Evolutionary conservation across 345 rosid species (phyloP).

Genomic region (Balakata baccata): DNA sequence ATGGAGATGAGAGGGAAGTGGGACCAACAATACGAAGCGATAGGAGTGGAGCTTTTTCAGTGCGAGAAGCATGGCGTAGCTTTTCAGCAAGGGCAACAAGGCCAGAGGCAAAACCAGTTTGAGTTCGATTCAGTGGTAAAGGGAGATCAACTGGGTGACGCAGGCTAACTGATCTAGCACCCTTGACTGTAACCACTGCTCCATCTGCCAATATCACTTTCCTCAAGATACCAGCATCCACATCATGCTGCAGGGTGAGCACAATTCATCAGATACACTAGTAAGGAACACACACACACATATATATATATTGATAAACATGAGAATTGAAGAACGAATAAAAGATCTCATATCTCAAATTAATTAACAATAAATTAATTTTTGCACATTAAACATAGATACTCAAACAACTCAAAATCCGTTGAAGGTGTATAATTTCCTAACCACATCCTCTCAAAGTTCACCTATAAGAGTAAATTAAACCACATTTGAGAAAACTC

Average conservation of each 20-base stretch:
- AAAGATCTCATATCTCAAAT: not conserved
- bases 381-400: too few species aligned
- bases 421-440: too few species aligned
- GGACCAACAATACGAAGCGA: conserved; percentile 94
- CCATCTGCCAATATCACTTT: conserved; percentile 89
- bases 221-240: conserved; percentile 89
- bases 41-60: conserved; percentile 51
- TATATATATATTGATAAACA: too few species aligned
- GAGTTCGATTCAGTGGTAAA: conserved; percentile 65
- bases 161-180: conserved; percentile 92
- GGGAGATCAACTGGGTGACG: conserved; percentile 83
- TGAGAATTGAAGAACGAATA: too few species aligned
- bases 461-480: too few species aligned
- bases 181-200: conserved; percentile 83
- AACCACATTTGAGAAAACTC: too few species aligned
- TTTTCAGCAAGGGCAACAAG: conserved; percentile 75
- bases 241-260: conserved; percentile 70
- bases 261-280: not conserved
- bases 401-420: not conserved
- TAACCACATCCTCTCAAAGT: too few species aligned
- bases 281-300: not conserved
- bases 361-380: too few species aligned
- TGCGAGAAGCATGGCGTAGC: conserved; percentile 51
- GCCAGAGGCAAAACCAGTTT: conserved; percentile 72
- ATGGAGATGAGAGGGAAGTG: conserved; percentile 61